Evolutionary conservation across 208 protist species (phyloP), one percentile per base, ranked within the genome.

Genomic region (Crithidia acanthocephali): DNA sequence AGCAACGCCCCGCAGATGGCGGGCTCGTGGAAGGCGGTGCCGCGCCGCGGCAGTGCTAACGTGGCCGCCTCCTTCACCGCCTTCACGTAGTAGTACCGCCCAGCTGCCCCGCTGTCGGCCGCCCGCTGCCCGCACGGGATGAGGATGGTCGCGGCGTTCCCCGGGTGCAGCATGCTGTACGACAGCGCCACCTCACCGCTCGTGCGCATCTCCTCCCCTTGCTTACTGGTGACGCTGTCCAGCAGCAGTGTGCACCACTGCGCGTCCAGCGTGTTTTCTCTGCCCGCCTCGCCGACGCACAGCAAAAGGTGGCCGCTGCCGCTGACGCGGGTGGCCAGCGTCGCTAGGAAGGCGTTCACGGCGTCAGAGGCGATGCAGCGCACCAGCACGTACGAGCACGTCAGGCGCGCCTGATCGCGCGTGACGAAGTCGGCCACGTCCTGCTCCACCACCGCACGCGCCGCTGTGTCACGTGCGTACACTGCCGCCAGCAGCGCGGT

Each of bases 21-120:
- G 6, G 51, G 23, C 57, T 81, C 64, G 72, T 75, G 76, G 35
- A 87, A 85, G 55, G 56, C 61, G 10, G 75, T 84, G 32, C 44
- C 15, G 10, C 23, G 22, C 23, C 63, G 68, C 6, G 66, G 13
- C 16, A 69, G 68, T 2, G 80, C 70, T n/a, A 69, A 44, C 13
- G 72, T 53, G 25, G 75, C 70, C 2, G 72, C 74, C 33, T 76
- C 70, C 27, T 80, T 82, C 16, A 91, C 53, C 23, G 75, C 76
- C 57, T 75, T 83, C 71, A 86, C 76, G 67, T 83, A 87, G 51
- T 85, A 74, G 59, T 75, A 74, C 11, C 72, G 55, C 58, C 80
- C 76, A 30, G 37, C 53, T 16, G 68, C 42, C 6, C 47, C 57
- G 6, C 65, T 23, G 23, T 61, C 69, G 3, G 63, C 28, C 13